Evolutionary conservation across 805 yeast genomes (phyloP).

Genomic region (Debaryomyces prosopidis): DNA sequence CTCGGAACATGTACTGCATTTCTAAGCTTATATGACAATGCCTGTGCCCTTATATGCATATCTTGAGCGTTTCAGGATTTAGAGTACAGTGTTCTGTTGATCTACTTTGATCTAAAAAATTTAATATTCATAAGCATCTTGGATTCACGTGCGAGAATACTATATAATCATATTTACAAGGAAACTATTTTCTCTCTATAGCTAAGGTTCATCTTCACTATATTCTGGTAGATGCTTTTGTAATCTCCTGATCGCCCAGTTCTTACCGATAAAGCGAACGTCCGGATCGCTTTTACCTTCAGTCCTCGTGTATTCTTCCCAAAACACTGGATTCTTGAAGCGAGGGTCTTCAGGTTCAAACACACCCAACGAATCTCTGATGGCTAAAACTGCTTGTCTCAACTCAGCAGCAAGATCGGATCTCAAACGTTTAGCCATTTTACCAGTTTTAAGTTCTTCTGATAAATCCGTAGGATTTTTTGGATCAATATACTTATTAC

Average conservation of each 20-base stretch:
- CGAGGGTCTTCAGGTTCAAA: conserved; percentile 66
- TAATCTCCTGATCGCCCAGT: conserved; percentile 78
- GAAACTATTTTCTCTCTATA: background rate
- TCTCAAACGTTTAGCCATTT: conserved; percentile 65
- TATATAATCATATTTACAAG: background rate
- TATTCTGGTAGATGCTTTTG: conserved; percentile 50
- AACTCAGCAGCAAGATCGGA: conserved; percentile 68
- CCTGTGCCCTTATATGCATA: too few species aligned
- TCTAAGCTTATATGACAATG: too few species aligned
- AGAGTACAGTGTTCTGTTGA: too few species aligned
- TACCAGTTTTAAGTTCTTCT: conserved; percentile 60
- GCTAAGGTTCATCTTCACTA: conserved; percentile 11
- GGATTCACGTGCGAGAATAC: background rate
- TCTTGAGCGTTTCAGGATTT: too few species aligned
- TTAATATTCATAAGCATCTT: background rate
- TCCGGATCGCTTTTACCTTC: conserved; percentile 72
- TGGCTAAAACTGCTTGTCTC: conserved; percentile 60
- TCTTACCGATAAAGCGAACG: conserved; percentile 70
- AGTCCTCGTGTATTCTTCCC: conserved; percentile 65
- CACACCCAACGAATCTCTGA: conserved; percentile 36
- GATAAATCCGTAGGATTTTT: conserved; percentile 58
- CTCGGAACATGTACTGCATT: background rate
- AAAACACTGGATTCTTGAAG: conserved; percentile 66
- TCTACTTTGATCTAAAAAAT: background rate
- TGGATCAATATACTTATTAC: conserved; percentile 53